Base-by-base conservation (phyloP, 2,329 filamentous ascomycete species). In the Polychaeton citri region DNA sequence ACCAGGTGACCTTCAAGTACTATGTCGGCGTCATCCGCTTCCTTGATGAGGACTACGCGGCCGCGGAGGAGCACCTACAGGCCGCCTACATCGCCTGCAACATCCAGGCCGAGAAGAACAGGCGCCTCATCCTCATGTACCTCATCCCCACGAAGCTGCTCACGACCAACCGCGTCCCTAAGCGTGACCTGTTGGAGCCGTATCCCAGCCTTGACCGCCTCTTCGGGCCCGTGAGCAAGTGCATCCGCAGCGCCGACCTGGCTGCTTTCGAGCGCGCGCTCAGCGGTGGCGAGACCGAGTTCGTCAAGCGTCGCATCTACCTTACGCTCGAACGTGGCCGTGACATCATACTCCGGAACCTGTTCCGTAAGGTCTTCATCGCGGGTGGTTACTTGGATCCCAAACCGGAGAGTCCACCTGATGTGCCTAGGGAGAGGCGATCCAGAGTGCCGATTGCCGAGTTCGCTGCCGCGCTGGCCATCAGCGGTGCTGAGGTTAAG, bases 1-100 rank as follows among this genome's bases (percentile, higher is more conserved):
- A 98, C 52, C 76, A 85, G 43, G 87, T 95, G 28, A 95, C 88
- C 0, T 98, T 94, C 64, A 88, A 86, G 54, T 98, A 95, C 61
- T 96, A 95, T 55, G 76, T 87, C 45, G 90, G 90, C 8, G 83
- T 98, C 4, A 73, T 98, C n/a, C 73, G 78, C 39, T 98, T 98
- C 55, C 61, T 98, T 4, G 87, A 96, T 43, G 92, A 98, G 55
- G 85, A 95, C 53, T 98, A 98, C 51, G 65, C 71, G 1, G 46
- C 86, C 73, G 83, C 87, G 1, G 85, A 94, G 58, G 73, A 79
- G 47, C 72, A 85, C 54, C 69, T 98, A 15, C 80, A 77, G 2
- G 73, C 79, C 53, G 88, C 90, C 19, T 90, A 82, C 74, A 65
- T 70, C n/a, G 67, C 84, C 46, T 96, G 90, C 54, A 78, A 88